Percentiles rank a stretch among this genome's conserved stretches.
phyloP scores from a whole-genome alignment of 1,284 basidiomycete species.

The Coniferiporia weirii region DNA sequence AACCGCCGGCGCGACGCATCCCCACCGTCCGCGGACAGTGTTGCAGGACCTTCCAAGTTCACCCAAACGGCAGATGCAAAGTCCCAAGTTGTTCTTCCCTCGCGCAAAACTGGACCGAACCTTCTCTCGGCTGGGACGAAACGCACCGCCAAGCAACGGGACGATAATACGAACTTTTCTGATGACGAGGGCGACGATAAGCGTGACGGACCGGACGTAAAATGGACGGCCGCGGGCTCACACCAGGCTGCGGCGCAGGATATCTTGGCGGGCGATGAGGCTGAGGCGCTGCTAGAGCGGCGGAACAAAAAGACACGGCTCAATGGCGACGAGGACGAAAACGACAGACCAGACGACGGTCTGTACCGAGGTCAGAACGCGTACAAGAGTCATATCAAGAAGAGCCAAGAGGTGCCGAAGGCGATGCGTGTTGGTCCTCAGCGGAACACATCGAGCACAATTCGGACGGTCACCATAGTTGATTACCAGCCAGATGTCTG shows the following conservation, averaged over 20 bases:
- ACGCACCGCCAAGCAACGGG: constrained; percentile 59
- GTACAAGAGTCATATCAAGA: constrained; percentile 81
- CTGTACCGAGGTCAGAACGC: constrained; percentile 82
- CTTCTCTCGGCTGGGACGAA: constrained; percentile 84
- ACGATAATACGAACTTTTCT: constrained; percentile 32
- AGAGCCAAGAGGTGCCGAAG: constrained; percentile 76
- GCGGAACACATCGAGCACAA: constrained; percentile 71
- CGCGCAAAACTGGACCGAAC: constrained; percentile 59
- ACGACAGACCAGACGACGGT: constrained; percentile 74
- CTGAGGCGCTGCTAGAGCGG: constrained; percentile 67
- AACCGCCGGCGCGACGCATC: constrained; percentile 66
- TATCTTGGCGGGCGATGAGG: constrained; percentile 75
- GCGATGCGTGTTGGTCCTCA: constrained; percentile 90
- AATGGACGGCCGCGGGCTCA: constrained; percentile 70
- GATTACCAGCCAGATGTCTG: constrained; percentile 99
- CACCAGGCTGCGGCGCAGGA: constrained; percentile 65
- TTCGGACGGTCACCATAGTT: constrained; percentile 90
- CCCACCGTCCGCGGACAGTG: constrained; percentile 35
- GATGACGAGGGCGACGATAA: constrained; percentile 40
- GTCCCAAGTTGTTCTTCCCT: constrained; percentile 71
- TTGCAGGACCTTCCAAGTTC: constrained; percentile 19
- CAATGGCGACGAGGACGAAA: constrained; percentile 54
- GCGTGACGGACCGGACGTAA: constrained; percentile 68
- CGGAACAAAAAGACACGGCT: constrained; percentile 47
- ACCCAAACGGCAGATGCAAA: constrained; percentile 37